phyloP scores from a whole-genome alignment of 495 filamentous ascomycete genomes.

The Cetradonia linearis region DNA sequence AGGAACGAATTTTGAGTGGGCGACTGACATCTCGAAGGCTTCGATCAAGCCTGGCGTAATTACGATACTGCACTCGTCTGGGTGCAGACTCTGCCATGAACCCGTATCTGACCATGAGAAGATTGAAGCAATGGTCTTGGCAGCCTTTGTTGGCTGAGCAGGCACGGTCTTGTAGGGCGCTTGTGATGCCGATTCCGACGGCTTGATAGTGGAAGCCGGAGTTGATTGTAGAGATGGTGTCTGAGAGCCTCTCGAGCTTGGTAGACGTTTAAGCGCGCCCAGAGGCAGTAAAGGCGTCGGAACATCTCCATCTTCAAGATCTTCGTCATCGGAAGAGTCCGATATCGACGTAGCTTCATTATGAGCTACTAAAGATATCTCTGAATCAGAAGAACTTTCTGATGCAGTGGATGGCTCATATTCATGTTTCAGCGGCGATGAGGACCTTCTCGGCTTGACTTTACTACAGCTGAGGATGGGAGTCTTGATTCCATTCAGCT shows the following conservation, averaged over 20 bases:
- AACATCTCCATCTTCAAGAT: constrained; percentile 41
- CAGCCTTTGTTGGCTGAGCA: constrained; percentile 42
- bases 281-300: constrained; percentile 31
- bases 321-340: constrained; percentile 46
- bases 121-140: constrained; percentile 63
- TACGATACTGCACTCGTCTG: constrained; percentile 66
- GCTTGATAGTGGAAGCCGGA: constrained; percentile 47
- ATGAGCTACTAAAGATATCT: constrained; percentile 42
- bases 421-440: constrained; percentile 94
- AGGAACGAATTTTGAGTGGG: constrained; percentile 30
- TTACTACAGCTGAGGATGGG: constrained; percentile 40
- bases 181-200: constrained; percentile 71
- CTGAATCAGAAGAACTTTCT: constrained; percentile 42
- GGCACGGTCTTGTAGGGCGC: constrained; percentile 50
- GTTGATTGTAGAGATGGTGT: constrained; percentile 37
- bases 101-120: constrained; percentile 79
- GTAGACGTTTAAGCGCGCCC: constrained; percentile 11
- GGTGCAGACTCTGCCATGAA: constrained; percentile 67
- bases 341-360: constrained; percentile 40
- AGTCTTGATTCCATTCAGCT: constrained; percentile 41
- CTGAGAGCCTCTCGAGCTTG: constrained; percentile 28
- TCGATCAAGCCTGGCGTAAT: constrained; percentile 81
- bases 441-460: constrained; percentile 51
- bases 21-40: constrained; percentile 56
- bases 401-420: constrained; percentile 86